Evolutionary conservation across 2,329 filamentous ascomycete genomes (phyloP).

Genomic region (Colletotrichum coccodes): DNA sequence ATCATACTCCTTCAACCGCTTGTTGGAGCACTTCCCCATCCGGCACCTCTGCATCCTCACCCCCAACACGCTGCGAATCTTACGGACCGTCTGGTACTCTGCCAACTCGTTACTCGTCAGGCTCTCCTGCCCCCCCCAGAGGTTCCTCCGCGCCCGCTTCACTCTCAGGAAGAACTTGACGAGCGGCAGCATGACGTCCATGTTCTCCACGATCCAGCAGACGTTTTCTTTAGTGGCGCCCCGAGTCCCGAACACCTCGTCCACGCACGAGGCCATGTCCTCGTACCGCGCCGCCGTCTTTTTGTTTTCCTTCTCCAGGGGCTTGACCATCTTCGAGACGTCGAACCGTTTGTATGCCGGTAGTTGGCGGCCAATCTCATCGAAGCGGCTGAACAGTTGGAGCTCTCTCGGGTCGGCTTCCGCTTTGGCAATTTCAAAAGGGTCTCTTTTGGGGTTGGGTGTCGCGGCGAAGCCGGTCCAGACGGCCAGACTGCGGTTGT

Average conservation of each 20-base stretch:
- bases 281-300: constrained; percentile 7
- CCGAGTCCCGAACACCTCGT: neutral
- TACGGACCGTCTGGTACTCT: constrained; percentile 2
- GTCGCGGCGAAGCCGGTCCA: constrained; percentile 4
- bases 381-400: neutral
- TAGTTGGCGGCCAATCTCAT: neutral
- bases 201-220: constrained; percentile 1
- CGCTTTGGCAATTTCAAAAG: neutral
- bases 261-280: constrained; percentile 7
- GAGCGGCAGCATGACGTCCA: neutral
- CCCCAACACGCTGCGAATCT: neutral
- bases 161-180: neutral
- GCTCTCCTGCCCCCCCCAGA: neutral
- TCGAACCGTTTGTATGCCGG: neutral
- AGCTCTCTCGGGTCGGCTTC: neutral
- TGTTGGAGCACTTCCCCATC: neutral
- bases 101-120: constrained; percentile 1
- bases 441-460: neutral
- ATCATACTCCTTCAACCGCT: neutral
- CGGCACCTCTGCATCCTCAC: neutral
- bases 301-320: neutral
- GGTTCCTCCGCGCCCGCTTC: constrained; percentile 5
- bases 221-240: constrained; percentile 10
- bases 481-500: neutral
- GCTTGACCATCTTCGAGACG: neutral